A percentile compares a stretch with the other conserved stretches of the same genome.
Evolutionary conservation across 1,284 basidiomycete genomes (phyloP).

Genomic region (Cronartium ribicola): DNA sequence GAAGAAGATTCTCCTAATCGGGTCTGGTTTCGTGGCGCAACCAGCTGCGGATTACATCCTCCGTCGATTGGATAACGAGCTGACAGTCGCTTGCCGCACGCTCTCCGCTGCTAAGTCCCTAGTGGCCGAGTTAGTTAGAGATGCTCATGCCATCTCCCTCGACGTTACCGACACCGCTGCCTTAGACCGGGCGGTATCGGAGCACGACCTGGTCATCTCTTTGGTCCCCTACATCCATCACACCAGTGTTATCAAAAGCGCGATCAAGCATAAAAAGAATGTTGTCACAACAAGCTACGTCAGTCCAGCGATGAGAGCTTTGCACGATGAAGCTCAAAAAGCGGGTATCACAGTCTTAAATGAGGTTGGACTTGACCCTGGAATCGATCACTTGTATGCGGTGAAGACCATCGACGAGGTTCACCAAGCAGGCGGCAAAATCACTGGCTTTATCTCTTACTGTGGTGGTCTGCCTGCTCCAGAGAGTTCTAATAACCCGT

Average conservation of each 20-base stretch:
- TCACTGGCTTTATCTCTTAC: conserved; percentile 81
- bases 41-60: conserved; percentile 91
- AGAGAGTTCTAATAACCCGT: conserved; percentile 81
- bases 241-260: conserved; percentile 84
- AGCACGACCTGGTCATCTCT: conserved; percentile 89
- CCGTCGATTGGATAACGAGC: conserved; percentile 71
- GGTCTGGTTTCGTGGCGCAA: conserved; percentile 89
- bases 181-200: conserved; percentile 74
- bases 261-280: conserved; percentile 88
- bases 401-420: conserved; percentile 95
- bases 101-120: conserved; percentile 69
- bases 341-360: conserved; percentile 95
- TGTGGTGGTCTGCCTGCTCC: conserved; percentile 95
- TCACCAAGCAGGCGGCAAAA: conserved; percentile 89
- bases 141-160: conserved; percentile 64
- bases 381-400: conserved; percentile 69
- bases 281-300: conserved; percentile 97
- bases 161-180: conserved; percentile 72
- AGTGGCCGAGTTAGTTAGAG: conserved; percentile 64
- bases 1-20: conserved; percentile 82
- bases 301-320: conserved; percentile 77
- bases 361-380: conserved; percentile 95
- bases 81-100: conserved; percentile 87
- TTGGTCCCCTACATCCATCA: conserved; percentile 96
- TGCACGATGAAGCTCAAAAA: conserved; percentile 75